Base-by-base conservation (phyloP, 352 stramenopile species). In the Phytopythium mirpurense region DNA sequence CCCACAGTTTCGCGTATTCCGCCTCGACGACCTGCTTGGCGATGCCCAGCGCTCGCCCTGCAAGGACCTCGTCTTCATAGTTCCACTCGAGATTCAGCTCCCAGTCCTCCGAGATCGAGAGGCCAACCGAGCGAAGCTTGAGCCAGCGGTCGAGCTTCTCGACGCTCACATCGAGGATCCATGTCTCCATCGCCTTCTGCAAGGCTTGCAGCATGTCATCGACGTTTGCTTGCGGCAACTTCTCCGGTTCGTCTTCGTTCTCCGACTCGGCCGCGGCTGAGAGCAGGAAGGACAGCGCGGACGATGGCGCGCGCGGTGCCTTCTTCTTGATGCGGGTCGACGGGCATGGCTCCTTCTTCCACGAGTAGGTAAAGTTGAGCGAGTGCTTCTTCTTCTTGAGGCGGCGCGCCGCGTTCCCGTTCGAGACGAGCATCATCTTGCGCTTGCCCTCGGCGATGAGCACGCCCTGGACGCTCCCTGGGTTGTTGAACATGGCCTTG, bases 311-410 rank as follows among this genome's bases (percentile, higher is more conserved):
- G 1, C 72, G 68, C 0, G 73, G 68, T 26, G 69, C 83, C 60
- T 87, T 88, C 68, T 91, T 95, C 61, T 90, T 92, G 3, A 75
- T 65, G 12, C 68, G 67, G 48, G 67, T 66, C n/a, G 69, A 86
- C 10, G 67, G 68, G 35, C 91, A 74, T 14, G 83, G 54, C 11
- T 65, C 70, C 38, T 93, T 91, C 58, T 95, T 92, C 85, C 85
- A 95, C 18, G 83, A 83, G 37, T 81, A 86, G 41, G 78, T 75
- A 53, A 88, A 93, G 21, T 72, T 75, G 10, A 95, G 61, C 26
- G 72, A 66, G 64, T 95, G 85, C n/a, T 83, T 82, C 56, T 92
- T 92, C 64, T 95, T 95, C 56, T 93, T 95, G 23, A 95, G 57
- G 14, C 85, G 77, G 7, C 85, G 67, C 5, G 74, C 72, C 11